These are phyloP conservation scores for Triticum monococcum DNA, from an alignment of 176 grass and related monocot species.

Conservation along the genomic window DNA sequence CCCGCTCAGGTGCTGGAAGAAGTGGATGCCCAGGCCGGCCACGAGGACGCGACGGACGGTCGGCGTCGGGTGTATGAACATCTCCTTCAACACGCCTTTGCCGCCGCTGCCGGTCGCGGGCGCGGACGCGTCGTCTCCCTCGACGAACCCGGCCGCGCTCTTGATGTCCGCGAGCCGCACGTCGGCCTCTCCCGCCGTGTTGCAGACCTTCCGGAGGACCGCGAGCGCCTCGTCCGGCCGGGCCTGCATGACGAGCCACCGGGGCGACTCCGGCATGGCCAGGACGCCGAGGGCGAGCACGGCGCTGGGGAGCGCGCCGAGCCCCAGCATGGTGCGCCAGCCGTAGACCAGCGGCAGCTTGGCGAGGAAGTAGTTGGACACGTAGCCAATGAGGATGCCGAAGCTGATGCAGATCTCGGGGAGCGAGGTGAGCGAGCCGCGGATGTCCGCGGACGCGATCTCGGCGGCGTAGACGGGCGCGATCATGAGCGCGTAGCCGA, in stretches of 20 bases:
- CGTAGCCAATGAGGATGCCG: conserved; percentile 52
- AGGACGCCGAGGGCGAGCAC: conserved; percentile 27
- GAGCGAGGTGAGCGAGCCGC: conserved; percentile 44
- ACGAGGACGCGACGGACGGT: conserved; percentile 48
- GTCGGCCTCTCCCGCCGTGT: conserved; percentile 13
- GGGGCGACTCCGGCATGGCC: conserved; percentile 43
- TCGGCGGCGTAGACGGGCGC: conserved; percentile 51
- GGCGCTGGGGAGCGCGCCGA: conserved; percentile 34
- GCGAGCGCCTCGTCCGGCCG: neutral
- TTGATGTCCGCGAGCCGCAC: conserved; percentile 44
- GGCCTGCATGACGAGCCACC: conserved; percentile 51
- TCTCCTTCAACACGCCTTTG: conserved; percentile 49
- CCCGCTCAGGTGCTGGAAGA: conserved; percentile 68
- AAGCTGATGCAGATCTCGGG: conserved; percentile 61
- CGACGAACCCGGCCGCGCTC: neutral
- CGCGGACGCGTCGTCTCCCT: neutral
- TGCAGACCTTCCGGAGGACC: conserved; percentile 31
- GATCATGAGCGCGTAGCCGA: conserved; percentile 58
- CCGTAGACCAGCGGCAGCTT: conserved; percentile 38
- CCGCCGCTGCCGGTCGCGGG: neutral
- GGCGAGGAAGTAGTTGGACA: conserved; percentile 44
- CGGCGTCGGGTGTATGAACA: conserved; percentile 43
- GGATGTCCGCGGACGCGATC: conserved; percentile 28
- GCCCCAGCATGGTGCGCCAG: conserved; percentile 50
- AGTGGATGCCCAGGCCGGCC: conserved; percentile 49